Evolutionary conservation across 169 alveolate genomes (phyloP), one percentile per base, ranked within the genome.

Genomic region (Amoebophrya sp.): DNA sequence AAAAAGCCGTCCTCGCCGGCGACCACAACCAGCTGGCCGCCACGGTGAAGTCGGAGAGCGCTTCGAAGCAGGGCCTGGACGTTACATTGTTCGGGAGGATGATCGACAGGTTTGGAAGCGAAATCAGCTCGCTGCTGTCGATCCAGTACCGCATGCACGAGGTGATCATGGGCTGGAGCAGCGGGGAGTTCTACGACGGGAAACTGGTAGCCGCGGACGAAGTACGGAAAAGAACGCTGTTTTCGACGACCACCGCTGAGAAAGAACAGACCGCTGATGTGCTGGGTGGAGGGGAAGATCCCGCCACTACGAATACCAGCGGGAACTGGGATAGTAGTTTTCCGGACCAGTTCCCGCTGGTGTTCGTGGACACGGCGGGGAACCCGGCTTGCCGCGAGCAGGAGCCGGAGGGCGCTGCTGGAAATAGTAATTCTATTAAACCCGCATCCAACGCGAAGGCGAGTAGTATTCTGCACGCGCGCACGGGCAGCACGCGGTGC

Each of bases 21-120:
- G 94, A 92, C 88, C 94, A 92, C 69, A 92, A 92, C 89, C 94
- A 92, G 89, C 42, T 92, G 70, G 89, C 92, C 5, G 94, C 94
- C 38, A 89, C 92, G 26, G 92, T 92, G 58, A 90, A 90, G 88
- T 87, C 91, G 20, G 41, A 39, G 39, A 45, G 89, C 18, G 93
- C 93, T 4, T 89, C 89, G 88, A 41, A 90, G 70, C 89, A 43
- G 42, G 93, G 93, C 31, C 88, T 89, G 34, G 92, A 89, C n/a
- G 50, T n/a, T n/a, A 92, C 93, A 13, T 89, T 92, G 48, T 90
- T 92, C 40, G 94, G 92, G 29, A 91, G 92, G 26, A 70, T 92
- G 45, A 88, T 90, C 69, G 94, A 87, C 58, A n/a, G 39, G 50
- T 69, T 42, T 40, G 92, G 91, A 13, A 91, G 88, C 40, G 70